Evolutionary conservation across 345 rosid genomes (phyloP), one percentile per base, ranked within the genome.

Genomic region (Euphorbia lathyris): DNA sequence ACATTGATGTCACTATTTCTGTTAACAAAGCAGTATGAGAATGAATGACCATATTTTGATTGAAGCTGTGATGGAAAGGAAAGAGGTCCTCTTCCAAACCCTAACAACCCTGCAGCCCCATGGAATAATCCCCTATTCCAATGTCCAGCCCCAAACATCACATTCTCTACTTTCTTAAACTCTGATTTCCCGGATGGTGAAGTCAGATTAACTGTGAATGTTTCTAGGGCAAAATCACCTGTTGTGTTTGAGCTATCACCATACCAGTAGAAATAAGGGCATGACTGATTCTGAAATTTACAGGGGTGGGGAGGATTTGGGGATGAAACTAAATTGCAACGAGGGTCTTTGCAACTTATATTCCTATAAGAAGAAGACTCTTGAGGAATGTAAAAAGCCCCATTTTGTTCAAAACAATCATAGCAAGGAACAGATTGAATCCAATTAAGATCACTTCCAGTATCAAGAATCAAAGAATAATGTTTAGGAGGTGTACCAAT

Each of bases 381-480:
- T 61, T 23, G 67, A 2, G 97, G 98, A 66, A 90, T 84, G 57
- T 91, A 91, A 74, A 83, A 73, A 32, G 90, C 92, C 2, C 86
- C 97, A 72, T 76, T 85, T 86, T 95, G 97, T 67, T 84, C 85
- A 79, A 95, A 95, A 79, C 99, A 95, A 70, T 84, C 99, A 61
- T 85, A 40, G 72, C 97, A 95, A 72, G 99, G 97, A 4, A 86
- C 80, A 38, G 93, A 90, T 45, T 95, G 99, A 68, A 95, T 85
- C 97, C 97, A 94, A 72, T 91, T 94, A 56, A 94, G 85, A 80
- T 94, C 97, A 77, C 97, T 94, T 6, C 97, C 97, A 11, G 99
- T 95, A 80, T 95, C 99, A 26, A 95, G 93, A 61, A 95, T 95
- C 75, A 95, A 84, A 65, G 95, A 90, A 76, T 83, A 91, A 78